Percentiles rank a stretch among this genome's conserved stretches.
phyloP scores from a whole-genome alignment of 805 yeast genomes.

The Priceomyces carsonii region DNA sequence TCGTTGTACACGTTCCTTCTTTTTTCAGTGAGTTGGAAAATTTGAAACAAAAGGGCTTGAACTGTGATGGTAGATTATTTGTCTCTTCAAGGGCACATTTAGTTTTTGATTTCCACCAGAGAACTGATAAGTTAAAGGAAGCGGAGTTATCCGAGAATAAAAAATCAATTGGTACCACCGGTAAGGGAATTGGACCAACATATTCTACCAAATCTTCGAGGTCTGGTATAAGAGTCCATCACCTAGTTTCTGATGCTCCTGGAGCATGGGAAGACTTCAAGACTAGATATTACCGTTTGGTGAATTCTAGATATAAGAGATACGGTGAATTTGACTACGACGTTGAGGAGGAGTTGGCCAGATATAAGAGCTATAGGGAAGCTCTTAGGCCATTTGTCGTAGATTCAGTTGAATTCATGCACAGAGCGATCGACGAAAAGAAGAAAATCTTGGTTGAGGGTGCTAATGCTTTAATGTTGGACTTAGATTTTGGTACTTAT shows the following conservation, averaged over 20 bases:
- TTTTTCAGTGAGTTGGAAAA: slow-evolving; percentile 83
- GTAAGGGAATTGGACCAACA: slow-evolving; percentile 98
- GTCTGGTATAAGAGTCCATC: slow-evolving; percentile 96
- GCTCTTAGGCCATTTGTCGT: slow-evolving; percentile 85
- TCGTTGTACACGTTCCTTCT: slow-evolving; percentile 92
- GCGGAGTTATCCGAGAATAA: slow-evolving; percentile 79
- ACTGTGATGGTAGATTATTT: slow-evolving; percentile 74
- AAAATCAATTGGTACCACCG: slow-evolving; percentile 94
- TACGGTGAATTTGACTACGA: slow-evolving; percentile 94
- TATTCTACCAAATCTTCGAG: slow-evolving; percentile 96
- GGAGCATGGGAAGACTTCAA: slow-evolving; percentile 94
- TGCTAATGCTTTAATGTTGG: slow-evolving; percentile 97
- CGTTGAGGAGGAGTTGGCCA: slow-evolving; percentile 72
- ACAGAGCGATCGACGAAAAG: slow-evolving; percentile 68
- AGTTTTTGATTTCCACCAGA: slow-evolving; percentile 97
- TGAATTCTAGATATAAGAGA: slow-evolving; percentile 80
- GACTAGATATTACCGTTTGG: slow-evolving; percentile 69
- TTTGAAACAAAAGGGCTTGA: slow-evolving; percentile 79
- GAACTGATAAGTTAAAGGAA: slow-evolving; percentile 93
- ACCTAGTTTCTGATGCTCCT: slow-evolving; percentile 84
- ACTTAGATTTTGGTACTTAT: slow-evolving; percentile 96
- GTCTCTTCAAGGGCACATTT: slow-evolving; percentile 92
- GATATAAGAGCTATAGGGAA: slow-evolving; percentile 74
- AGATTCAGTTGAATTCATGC: slow-evolving; percentile 85
- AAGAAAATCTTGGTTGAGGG: slow-evolving; percentile 95